Evolutionary conservation across 805 yeast species (phyloP), one percentile per base, ranked within the genome.

Genomic region (Priceomyces fermenticarens): DNA sequence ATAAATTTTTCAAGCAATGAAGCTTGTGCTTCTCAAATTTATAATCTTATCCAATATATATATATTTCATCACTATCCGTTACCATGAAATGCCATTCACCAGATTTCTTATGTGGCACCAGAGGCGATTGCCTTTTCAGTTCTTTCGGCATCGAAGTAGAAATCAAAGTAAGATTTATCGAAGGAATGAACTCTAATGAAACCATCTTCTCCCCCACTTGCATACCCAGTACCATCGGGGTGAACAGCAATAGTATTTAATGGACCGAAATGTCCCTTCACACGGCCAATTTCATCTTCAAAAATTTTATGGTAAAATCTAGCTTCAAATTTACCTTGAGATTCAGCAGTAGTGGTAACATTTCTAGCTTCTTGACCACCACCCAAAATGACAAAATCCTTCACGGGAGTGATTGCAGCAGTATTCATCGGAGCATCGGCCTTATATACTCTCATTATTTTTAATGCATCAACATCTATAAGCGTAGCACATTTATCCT

Each of bases 181-280:
- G 68, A 89, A 93, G 54, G 83, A 83, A 67, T 93, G 97, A 48
- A 93, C 78, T 72, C 99, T 88, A 47, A 93, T 85, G 58, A 80
- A 88, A 65, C 99, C 99, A 73, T 93, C 99, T 75, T 93, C 99
- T 60, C 97, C 96, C 38, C 99, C 99, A 44, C 95, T 84, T n/a
- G 95, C 90, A 63, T 85, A 93, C 36, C 91, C 84, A 27, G 85
- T 79, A 42, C 98, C 99, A 55, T 82, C 83, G 42, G 99, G 99
- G 66, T 89, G 96, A 40, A 88, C 86, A 26, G 96, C 96, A 48
- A 93, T 78, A 51, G 86, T 81, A 73, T 93, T 93, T 57, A 93
- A 79, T 36, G 99, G 99, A 75, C 99, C 99, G 76, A 93, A 93
- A 73, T 93, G 99, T 43, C 99, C 99, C 69, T 86, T 88, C 38